These are phyloP conservation scores for Microstegium vimineum DNA, from an alignment of 176 grass and related monocot genomes.

Conservation along the genomic window DNA sequence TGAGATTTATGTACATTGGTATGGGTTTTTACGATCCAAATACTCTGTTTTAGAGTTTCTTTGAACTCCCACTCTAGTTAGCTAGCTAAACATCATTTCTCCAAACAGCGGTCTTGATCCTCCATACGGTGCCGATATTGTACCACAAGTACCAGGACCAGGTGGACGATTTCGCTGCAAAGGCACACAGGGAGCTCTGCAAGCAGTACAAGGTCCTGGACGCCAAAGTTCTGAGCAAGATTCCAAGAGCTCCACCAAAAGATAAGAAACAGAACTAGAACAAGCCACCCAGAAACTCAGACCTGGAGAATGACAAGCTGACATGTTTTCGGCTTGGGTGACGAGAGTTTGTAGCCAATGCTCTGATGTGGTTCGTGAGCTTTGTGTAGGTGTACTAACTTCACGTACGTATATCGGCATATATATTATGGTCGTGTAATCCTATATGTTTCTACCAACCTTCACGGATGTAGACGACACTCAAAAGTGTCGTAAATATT, in stretches of 20 bases:
- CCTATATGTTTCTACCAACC: background rate
- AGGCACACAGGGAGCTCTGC: conserved; percentile 44
- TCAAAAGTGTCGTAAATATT: background rate
- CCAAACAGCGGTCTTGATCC: conserved; percentile 36
- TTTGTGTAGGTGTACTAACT: background rate
- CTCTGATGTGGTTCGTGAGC: background rate
- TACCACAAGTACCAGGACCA: conserved; percentile 80
- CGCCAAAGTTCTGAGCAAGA: conserved; percentile 75
- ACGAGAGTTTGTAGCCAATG: background rate
- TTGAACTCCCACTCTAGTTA: background rate
- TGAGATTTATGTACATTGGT: conserved; percentile 77
- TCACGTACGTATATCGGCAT: no score
- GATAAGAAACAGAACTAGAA: conserved; percentile 52
- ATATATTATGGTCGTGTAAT: background rate
- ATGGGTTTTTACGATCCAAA: background rate
- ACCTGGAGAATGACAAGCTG: background rate
- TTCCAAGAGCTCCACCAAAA: conserved; percentile 53
- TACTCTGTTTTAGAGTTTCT: background rate
- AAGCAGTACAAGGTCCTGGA: conserved; percentile 59
- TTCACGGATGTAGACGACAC: background rate
- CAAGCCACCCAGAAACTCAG: background rate
- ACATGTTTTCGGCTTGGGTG: background rate
- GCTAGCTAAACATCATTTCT: background rate
- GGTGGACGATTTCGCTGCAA: conserved; percentile 64
- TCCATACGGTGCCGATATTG: conserved; percentile 73